Evolutionary conservation across 768 basidiomycete species (phyloP), one percentile per base, ranked within the genome.

Genomic region (Cyclocybe cylindracea): DNA sequence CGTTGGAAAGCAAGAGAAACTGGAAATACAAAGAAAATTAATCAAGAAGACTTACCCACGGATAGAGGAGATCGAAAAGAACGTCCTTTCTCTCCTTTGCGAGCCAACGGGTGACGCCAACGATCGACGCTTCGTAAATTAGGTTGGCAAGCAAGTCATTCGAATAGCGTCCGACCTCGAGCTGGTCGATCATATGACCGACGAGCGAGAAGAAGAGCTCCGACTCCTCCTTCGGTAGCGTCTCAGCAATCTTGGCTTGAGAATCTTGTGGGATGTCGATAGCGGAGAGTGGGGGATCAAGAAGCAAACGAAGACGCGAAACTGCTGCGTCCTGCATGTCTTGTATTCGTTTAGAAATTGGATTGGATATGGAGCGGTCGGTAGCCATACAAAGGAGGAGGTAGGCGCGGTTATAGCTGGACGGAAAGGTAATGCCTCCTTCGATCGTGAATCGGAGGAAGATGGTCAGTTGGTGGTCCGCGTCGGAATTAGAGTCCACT

Each of bases 81-180:
- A 66, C 54, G 41, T 61, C 60, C 2, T 39, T 38, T 37, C 61
- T 45, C 19, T 54, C 44, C 4, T 61, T 48, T 13, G 46, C 59
- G 36, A 67, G 44, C 63, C 64, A 66, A 29, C 61, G 48, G 13
- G 58, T 32, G 19, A 67, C 53, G 1, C 66, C 66, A 43, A 67
- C 48, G 10, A 64, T 57, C 3, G 59, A 55, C 10, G 64, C 64
- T 13, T 66, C 64, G 19, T 61, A 62, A 19, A 64, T 56, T 6
- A 64, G 52, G 18, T 54, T 64, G 7, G 57, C 60, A 16, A 62
- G 32, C 5, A 57, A 39, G 10, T 61, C 58, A 48, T 65, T 58
- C 0, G 61, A 45, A 7, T 55, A 46, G 7, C 39, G 36, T 18
- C 48, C 49, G 2, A 61, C 49, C 4, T 42, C 41, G 2, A 56